Evolutionary conservation across 2,329 filamentous ascomycete species (phyloP).

Genomic region (Neofusicoccum umdonicola): DNA sequence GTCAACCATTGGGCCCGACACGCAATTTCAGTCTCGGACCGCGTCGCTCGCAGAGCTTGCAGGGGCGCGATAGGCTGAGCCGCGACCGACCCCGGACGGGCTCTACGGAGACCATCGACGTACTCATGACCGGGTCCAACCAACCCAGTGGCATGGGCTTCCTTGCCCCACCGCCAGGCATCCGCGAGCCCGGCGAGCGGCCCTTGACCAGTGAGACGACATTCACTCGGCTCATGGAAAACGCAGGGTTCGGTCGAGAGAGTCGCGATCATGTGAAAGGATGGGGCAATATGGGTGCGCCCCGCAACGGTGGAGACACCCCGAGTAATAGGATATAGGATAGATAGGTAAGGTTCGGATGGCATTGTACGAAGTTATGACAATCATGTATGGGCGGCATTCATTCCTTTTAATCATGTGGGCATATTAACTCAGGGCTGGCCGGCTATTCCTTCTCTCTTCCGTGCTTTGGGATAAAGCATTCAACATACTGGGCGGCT

Average conservation of each 20-base stretch:
- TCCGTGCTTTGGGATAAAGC: neutral
- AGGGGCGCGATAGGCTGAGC: neutral
- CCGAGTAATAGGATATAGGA: conserved; percentile 12
- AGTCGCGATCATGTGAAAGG: conserved; percentile 8
- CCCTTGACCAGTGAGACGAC: conserved; percentile 36
- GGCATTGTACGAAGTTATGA: conserved; percentile 10
- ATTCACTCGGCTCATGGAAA: conserved; percentile 43
- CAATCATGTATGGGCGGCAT: conserved; percentile 9
- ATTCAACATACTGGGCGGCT: conserved; percentile 3
- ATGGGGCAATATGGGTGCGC: conserved; percentile 7
- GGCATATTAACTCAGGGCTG: neutral
- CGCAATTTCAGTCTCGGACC: conserved; percentile 12
- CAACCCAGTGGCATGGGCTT: conserved; percentile 3
- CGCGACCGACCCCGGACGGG: conserved; percentile 27
- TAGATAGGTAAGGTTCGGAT: neutral
- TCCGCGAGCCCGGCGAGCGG: conserved; percentile 20
- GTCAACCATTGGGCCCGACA: conserved; percentile 7
- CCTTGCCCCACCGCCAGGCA: neutral
- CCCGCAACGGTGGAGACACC: neutral
- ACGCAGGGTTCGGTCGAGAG: conserved; percentile 33
- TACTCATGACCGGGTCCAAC: conserved; percentile 38
- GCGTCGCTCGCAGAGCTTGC: conserved; percentile 6
- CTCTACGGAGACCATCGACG: conserved; percentile 46
- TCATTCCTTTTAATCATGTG: conserved; percentile 14
- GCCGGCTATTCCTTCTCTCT: neutral